Evolutionary conservation across 441 rosid species (phyloP), one percentile per base, ranked within the genome.

Genomic region (Jatropha podagrica): DNA sequence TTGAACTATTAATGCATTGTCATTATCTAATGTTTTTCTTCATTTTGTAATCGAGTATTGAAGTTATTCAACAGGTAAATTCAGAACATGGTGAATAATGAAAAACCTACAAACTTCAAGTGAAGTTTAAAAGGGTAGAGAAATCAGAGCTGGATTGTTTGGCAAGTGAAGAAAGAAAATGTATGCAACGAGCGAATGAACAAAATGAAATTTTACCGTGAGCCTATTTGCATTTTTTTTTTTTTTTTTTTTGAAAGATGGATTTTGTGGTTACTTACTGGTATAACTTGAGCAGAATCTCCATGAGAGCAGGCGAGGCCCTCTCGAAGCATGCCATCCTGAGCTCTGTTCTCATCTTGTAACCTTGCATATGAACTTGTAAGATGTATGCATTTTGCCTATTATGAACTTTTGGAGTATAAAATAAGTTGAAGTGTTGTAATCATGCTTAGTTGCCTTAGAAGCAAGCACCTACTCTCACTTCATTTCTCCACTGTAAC

Each of bases 231-330:
- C 5, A 4, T 4, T 18, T 52, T 15, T 52, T 51, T 13, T 51
- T 15, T 51, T 51, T 51, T 13, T 51, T 15, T 51, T 51, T 51
- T 44, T 12, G 5, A 18, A 5, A 17, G 58, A 15, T 32, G 17
- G 27, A 3, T 52, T 17, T 59, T 13, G 68, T 38, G 70, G 32
- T 32, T 32, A 32, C 85, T 82, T 78, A 93, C 94, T 86, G 69
- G 69, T 88, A 76, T 40, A 93, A 72, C 77, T 81, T 83, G 87
- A 89, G 89, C 78, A 93, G 82, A 69, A 86, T 85, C 74, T 90
- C 86, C 85, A 83, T 89, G 63, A 91, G 73, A 17, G 90, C 88
- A 3, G 94, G 97, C 38, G 98, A 93, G 56, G 88, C 88, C 88
- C 91, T 87, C 66, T 85, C 87, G 61, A 90, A 88, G 79, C 87